Conservation (phyloP, 805 yeast species). For the Scheffersomyces lignosus region DNA sequence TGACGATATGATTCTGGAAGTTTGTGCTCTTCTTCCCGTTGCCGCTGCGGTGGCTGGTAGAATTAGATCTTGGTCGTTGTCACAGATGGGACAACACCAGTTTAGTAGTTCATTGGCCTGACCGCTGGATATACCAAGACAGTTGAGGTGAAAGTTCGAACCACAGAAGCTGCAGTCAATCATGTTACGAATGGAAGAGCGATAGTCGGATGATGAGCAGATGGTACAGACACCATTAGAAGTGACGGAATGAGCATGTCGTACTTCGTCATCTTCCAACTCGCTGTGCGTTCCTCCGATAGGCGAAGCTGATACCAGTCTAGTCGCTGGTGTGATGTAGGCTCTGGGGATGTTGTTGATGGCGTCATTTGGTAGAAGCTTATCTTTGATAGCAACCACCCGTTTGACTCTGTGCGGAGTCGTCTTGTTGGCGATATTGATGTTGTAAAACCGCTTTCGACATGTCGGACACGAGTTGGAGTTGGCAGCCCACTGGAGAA, state of each 20-base stretch:
- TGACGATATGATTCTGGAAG: too few species aligned
- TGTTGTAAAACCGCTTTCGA: constrained; percentile 43
- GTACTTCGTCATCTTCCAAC: not conserved
- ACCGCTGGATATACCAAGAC: constrained; percentile 32
- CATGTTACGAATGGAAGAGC: constrained; percentile 17
- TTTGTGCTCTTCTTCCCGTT: too few species aligned
- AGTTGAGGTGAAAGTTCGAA: constrained; percentile 38
- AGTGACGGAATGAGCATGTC: constrained; percentile 1
- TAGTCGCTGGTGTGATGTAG: constrained; percentile 24
- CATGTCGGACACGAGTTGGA: constrained; percentile 66
- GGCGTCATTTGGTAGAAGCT: constrained; percentile 33
- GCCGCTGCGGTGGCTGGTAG: too few species aligned
- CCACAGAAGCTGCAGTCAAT: constrained; percentile 35
- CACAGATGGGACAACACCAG: constrained; percentile 58
- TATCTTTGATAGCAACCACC: constrained; percentile 27
- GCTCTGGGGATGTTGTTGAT: constrained; percentile 39
- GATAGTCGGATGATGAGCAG: constrained; percentile 37
- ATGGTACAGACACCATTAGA: constrained; percentile 28
- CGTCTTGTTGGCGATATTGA: constrained; percentile 28
- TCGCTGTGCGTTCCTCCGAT: constrained; percentile 3
- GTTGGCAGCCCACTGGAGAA: constrained; percentile 55
- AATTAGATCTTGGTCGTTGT: constrained; percentile 35
- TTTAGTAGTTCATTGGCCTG: constrained; percentile 5
- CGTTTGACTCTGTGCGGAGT: constrained; percentile 9
- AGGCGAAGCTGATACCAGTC: not conserved